Percentiles rank a stretch among this genome's conserved stretches.
Evolutionary conservation across 495 filamentous ascomycete species (phyloP).

Genomic region (Xeromyces bisporus): DNA sequence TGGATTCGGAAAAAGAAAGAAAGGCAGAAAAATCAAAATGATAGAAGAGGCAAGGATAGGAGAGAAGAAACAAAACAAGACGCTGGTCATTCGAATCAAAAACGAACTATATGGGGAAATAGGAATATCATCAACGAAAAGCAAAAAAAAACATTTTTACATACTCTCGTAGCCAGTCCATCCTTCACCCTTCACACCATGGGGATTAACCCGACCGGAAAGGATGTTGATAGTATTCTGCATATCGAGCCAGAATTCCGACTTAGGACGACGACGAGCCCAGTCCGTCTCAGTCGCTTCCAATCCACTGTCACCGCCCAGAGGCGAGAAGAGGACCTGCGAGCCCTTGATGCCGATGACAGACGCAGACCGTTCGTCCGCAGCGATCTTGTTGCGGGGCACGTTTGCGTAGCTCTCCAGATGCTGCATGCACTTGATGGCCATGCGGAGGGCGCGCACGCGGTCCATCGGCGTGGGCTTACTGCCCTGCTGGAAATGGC

Average conservation of each 20-base stretch:
- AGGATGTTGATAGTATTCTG: constrained; percentile 73
- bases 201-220: constrained; percentile 44
- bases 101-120: not conserved
- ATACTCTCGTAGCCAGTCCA: constrained; percentile 21
- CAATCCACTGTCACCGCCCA: constrained; percentile 43
- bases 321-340: constrained; percentile 67
- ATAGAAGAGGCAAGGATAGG: not conserved
- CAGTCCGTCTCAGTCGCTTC: constrained; percentile 88
- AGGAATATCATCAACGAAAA: not conserved
- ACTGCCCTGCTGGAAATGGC: constrained; percentile 93
- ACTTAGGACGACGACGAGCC: constrained; percentile 67
- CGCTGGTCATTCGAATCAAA: too few species aligned
- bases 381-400: constrained; percentile 47
- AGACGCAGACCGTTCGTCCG: constrained; percentile 48
- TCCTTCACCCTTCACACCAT: constrained; percentile 3
- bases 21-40: too few species aligned
- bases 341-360: constrained; percentile 92
- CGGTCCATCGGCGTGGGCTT: constrained; percentile 92
- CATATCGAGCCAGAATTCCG: constrained; percentile 70
- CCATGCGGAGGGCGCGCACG: constrained; percentile 76
- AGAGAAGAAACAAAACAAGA: not conserved
- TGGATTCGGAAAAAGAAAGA: too few species aligned
- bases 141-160: not conserved
- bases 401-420: constrained; percentile 59
- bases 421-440: constrained; percentile 80